Evolutionary conservation across 2,329 filamentous ascomycete genomes (phyloP).

Genomic region (Kalaharituber pfeilii): DNA sequence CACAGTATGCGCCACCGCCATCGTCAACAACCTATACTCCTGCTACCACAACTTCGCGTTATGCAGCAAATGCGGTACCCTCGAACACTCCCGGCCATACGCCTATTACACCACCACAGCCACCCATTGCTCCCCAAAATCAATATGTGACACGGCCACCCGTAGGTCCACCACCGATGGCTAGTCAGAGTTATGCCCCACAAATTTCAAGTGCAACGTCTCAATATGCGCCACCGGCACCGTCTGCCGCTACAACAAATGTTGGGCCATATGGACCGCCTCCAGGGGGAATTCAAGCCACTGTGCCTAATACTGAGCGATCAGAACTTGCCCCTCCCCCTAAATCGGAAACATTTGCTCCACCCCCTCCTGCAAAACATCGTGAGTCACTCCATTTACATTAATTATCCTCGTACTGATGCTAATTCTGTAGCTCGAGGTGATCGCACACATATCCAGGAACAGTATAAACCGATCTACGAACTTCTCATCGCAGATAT

Average conservation of each 20-base stretch:
- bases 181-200: slow-evolving; percentile 32
- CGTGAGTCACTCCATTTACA: slow-evolving; percentile 35
- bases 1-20: slow-evolving; percentile 45
- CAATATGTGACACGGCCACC: slow-evolving; percentile 31
- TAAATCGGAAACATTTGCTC: slow-evolving; percentile 32
- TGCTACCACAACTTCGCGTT: slow-evolving; percentile 14
- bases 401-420: slow-evolving; percentile 19
- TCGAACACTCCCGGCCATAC: slow-evolving; percentile 5
- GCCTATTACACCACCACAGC: slow-evolving; percentile 25
- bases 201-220: slow-evolving; percentile 28
- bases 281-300: slow-evolving; percentile 27
- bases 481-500: slow-evolving; percentile 71
- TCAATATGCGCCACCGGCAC: slow-evolving; percentile 17
- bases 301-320: slow-evolving; percentile 30
- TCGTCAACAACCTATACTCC: slow-evolving; percentile 18
- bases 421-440: slow-evolving; percentile 38
- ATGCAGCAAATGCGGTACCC: neutral
- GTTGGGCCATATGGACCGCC: slow-evolving; percentile 21
- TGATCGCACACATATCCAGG: slow-evolving; percentile 76
- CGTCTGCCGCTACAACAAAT: slow-evolving; percentile 7
- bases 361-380: slow-evolving; percentile 43
- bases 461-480: slow-evolving; percentile 56
- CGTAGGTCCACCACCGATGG: slow-evolving; percentile 25
- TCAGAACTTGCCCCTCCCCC: slow-evolving; percentile 36
- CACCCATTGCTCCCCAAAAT: slow-evolving; percentile 28